phyloP scores from a whole-genome alignment of 108 stramenopile genomes.

The Nitzschia sp. region DNA sequence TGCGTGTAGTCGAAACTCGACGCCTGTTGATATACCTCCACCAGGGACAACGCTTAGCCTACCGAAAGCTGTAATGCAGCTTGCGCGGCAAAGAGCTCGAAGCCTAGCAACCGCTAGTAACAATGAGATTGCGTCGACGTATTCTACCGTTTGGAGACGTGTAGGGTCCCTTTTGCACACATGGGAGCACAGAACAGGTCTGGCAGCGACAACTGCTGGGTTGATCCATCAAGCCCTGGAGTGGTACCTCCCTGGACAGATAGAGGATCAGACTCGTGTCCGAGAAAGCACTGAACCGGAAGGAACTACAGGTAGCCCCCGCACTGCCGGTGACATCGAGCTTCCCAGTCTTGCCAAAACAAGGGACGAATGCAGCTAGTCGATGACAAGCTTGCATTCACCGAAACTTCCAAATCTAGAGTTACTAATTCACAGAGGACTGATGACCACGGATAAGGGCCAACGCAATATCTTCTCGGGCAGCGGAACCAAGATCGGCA shows the following conservation, averaged over 20 bases:
- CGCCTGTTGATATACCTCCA: too few relatives aligned
- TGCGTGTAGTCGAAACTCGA: too few relatives aligned
- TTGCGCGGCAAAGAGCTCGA: background rate
- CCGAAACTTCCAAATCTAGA: too few relatives aligned
- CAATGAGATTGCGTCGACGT: background rate
- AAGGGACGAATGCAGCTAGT: too few relatives aligned
- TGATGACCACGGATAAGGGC: constrained; percentile 67
- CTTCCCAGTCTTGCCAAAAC: too few relatives aligned
- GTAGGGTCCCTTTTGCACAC: background rate
- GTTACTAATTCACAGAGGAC: too few relatives aligned
- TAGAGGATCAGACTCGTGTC: too few relatives aligned
- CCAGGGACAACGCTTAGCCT: background rate
- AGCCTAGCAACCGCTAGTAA: background rate
- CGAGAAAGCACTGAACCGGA: too few relatives aligned
- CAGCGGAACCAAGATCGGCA: constrained; percentile 50
- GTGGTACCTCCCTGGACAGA: constrained; percentile 3
- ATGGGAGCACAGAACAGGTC: constrained; percentile 2
- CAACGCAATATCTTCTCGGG: constrained; percentile 78
- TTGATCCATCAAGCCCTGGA: background rate
- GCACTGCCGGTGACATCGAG: too few relatives aligned
- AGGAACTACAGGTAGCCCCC: too few relatives aligned
- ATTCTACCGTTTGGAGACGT: background rate
- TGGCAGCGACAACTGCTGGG: background rate
- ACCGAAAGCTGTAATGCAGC: background rate
- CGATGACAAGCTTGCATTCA: too few relatives aligned